Percentiles rank a stretch among this genome's conserved stretches.
phyloP scores from a whole-genome alignment of 495 filamentous ascomycete genomes.

The Penicillium daleae region DNA sequence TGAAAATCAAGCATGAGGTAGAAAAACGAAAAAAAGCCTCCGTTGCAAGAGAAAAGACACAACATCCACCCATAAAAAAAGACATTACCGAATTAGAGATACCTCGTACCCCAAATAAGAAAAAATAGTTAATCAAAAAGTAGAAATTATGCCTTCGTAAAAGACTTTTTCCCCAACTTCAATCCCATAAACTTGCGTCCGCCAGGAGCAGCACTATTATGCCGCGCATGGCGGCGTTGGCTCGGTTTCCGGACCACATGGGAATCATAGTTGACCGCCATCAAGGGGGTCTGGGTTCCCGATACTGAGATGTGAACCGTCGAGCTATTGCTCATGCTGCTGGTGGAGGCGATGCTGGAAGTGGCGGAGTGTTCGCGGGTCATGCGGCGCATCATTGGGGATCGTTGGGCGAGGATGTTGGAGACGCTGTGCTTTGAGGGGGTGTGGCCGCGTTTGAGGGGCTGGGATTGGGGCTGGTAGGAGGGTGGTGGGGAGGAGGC shows the following conservation, averaged over 20 bases:
- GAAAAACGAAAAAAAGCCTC: not conserved
- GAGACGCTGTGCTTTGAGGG: slow-evolving; percentile 33
- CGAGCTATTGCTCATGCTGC: slow-evolving; percentile 39
- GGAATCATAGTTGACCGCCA: slow-evolving; percentile 13
- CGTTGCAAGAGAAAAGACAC: not conserved
- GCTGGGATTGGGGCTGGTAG: slow-evolving; percentile 13
- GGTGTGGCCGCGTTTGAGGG: slow-evolving; percentile 30
- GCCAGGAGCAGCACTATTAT: slow-evolving; percentile 26
- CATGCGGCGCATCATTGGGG: slow-evolving; percentile 35
- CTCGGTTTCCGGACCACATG: slow-evolving; percentile 22
- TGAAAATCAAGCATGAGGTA: slow-evolving; percentile 1
- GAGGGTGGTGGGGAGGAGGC: slow-evolving; percentile 25
- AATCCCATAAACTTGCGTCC: slow-evolving; percentile 44
- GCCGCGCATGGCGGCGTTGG: slow-evolving; percentile 25
- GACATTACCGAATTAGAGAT: slow-evolving; percentile 14
- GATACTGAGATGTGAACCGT: not conserved
- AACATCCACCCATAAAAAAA: slow-evolving; percentile 2
- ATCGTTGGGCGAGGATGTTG: slow-evolving; percentile 28
- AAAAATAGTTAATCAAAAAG: not conserved
- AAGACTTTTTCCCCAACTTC: slow-evolving; percentile 36
- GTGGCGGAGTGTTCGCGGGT: slow-evolving; percentile 55
- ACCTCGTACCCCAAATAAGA: slow-evolving; percentile 3
- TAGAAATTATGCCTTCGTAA: slow-evolving; percentile 32
- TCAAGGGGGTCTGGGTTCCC: slow-evolving; percentile 12
- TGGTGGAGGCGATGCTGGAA: slow-evolving; percentile 75